Conservation (phyloP, 2,329 filamentous ascomycete genomes). For the Orbilia ellipsospora region DNA sequence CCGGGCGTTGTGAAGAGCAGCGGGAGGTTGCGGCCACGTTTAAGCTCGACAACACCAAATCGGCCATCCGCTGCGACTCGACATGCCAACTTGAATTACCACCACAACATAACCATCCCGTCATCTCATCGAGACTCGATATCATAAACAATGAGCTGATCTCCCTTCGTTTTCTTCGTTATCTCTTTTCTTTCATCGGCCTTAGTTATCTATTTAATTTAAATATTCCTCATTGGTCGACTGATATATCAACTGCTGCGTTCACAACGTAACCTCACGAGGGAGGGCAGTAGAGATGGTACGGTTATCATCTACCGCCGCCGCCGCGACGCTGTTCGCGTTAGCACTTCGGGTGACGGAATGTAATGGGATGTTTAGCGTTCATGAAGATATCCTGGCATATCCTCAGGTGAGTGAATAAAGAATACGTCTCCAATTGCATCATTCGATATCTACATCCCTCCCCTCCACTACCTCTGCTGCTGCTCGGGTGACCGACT, state of each 20-base stretch:
- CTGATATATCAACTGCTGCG: background rate
- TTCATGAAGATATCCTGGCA: slow-evolving; percentile 86
- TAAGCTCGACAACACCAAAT: slow-evolving; percentile 20
- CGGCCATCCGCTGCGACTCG: background rate
- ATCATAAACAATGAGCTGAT: too few species aligned
- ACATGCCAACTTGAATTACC: background rate
- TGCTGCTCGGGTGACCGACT: too few species aligned
- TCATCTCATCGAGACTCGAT: too few species aligned
- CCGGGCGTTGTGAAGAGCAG: slow-evolving; percentile 21
- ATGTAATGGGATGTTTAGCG: slow-evolving; percentile 72
- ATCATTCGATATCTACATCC: background rate
- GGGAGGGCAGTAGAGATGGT: slow-evolving; percentile 19
- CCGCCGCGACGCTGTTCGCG: slow-evolving; percentile 30
- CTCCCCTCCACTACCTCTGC: background rate
- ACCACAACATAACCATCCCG: background rate
- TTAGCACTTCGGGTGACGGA: slow-evolving; percentile 17
- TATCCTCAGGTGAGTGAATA: slow-evolving; percentile 82
- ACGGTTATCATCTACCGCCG: slow-evolving; percentile 42
- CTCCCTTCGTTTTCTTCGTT: too few species aligned
- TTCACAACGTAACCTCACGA: too few species aligned
- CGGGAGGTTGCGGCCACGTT: slow-evolving; percentile 48
- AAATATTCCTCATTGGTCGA: background rate
- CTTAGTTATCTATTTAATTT: slow-evolving; percentile 8
- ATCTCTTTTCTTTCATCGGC: background rate
- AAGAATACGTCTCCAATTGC: slow-evolving; percentile 59